These are phyloP conservation scores for Thelephora aurantiotincta DNA, from an alignment of 768 basidiomycete species.

Conservation along the genomic window DNA sequence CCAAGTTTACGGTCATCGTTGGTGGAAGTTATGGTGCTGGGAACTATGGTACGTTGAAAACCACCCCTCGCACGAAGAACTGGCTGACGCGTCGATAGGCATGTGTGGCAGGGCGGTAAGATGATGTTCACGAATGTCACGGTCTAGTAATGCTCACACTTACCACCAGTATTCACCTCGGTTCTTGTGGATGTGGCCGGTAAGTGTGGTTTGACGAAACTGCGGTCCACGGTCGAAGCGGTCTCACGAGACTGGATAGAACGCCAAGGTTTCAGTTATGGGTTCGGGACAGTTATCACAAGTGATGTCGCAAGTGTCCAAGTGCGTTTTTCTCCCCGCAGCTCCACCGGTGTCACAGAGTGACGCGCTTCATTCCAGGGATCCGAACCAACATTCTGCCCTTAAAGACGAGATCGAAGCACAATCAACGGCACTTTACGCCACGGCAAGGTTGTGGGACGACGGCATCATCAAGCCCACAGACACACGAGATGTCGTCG, in stretches of 20 bases:
- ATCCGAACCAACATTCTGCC: slow-evolving; percentile 61
- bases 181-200: slow-evolving; percentile 98
- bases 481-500: slow-evolving; percentile 81
- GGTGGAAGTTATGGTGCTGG: slow-evolving; percentile 93
- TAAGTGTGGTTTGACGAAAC: slow-evolving; percentile 21
- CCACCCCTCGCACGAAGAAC: too few relatives aligned
- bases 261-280: slow-evolving; percentile 92
- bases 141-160: slow-evolving; percentile 1
- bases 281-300: slow-evolving; percentile 86
- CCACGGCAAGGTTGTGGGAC: slow-evolving; percentile 89
- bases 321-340: slow-evolving; percentile 26
- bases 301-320: slow-evolving; percentile 85
- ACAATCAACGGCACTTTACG: slow-evolving; percentile 79
- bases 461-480: slow-evolving; percentile 83
- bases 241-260: slow-evolving; percentile 25
- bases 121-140: slow-evolving; percentile 8
- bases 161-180: slow-evolving; percentile 71
- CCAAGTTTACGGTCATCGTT: slow-evolving; percentile 86
- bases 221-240: neutral
- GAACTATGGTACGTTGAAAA: slow-evolving; percentile 59
- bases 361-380: slow-evolving; percentile 27
- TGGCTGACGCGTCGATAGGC: slow-evolving; percentile 26
- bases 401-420: slow-evolving; percentile 75
- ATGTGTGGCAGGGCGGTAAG: slow-evolving; percentile 89
- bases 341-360: too few relatives aligned